Evolutionary conservation across 257 asterid genomes (phyloP), one percentile per base, ranked within the genome.

Genomic region (Galeopsis tetrahit): DNA sequence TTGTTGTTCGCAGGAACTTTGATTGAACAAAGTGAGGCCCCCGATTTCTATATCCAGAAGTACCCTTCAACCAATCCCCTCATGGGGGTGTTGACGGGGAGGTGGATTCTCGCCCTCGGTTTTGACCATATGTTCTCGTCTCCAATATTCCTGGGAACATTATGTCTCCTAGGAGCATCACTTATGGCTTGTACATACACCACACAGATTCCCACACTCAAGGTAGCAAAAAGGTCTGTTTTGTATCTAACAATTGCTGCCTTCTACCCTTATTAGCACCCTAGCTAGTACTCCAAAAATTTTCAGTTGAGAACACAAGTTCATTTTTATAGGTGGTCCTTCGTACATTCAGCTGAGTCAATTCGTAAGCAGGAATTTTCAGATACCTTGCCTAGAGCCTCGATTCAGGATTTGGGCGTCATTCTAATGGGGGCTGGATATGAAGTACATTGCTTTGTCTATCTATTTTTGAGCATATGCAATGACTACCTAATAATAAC

Each of bases 111-210:
- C 56, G 35, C 90, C 39, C 89, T 88, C 10, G 94, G 96, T 43
- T 87, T 95, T 13, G 96, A 90, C 80, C 97, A 87, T 82, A 92
- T 95, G 97, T 95, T 82, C 76, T 87, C 96, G 0, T 95, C 90
- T 59, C 97, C 99, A 1, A 15, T 90, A 59, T 92, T 95, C 82
- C 69, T 92, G 31, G 96, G 84, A 74, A 82, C 97, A 6, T 57
- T 88, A 62, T 14, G 68, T 77, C 92, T 95, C 48, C 72, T 95
- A 74, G 97, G 90, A 69, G 89, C 91, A 70, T 95, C 99, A 53
- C 95, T 92, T 57, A 88, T 92, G 87, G 97, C 98, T 52, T 86
- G 98, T 76, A 88, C 97, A 17, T 85, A 84, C 80, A 89, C 98
- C 51, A 89, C 87, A 53, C 97, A 94, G 83, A 80, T 88, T 67